phyloP scores from a whole-genome alignment of 768 basidiomycete species.

The Russula sp. region DNA sequence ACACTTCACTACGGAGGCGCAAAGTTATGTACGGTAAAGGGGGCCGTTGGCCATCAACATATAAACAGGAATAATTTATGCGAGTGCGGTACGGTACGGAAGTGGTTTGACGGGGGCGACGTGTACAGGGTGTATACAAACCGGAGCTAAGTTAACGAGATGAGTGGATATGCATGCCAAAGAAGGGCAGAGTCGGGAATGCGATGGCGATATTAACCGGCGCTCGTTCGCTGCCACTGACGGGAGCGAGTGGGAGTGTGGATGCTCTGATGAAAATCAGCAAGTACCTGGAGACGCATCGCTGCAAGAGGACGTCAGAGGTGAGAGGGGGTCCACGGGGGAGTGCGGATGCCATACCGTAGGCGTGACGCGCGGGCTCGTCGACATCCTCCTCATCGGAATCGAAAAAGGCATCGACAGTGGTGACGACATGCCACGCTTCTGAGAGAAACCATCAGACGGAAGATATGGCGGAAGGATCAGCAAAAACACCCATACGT shows the following conservation, averaged over 20 bases:
- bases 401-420: constrained; percentile 65
- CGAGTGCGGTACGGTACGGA: background rate
- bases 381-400: constrained; percentile 69
- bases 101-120: background rate
- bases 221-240: constrained; percentile 2
- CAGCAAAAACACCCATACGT: constrained; percentile 40
- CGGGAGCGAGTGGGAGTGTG: background rate
- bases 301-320: constrained; percentile 5
- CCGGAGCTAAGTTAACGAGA: background rate
- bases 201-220: background rate
- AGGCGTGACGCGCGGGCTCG: constrained; percentile 59
- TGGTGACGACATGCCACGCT: constrained; percentile 63
- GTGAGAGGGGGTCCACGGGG: background rate
- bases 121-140: background rate
- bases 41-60: constrained; percentile 3
- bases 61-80: constrained; percentile 27
- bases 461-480: background rate
- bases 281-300: constrained; percentile 18
- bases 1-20: background rate
- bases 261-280: constrained; percentile 16
- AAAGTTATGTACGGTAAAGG: constrained; percentile 12
- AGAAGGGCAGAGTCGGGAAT: background rate
- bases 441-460: constrained; percentile 37
- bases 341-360: constrained; percentile 39
- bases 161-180: background rate